These are phyloP conservation scores for Elymus sibiricus DNA, from an alignment of 176 grass and related monocot species.

Conservation along the genomic window DNA sequence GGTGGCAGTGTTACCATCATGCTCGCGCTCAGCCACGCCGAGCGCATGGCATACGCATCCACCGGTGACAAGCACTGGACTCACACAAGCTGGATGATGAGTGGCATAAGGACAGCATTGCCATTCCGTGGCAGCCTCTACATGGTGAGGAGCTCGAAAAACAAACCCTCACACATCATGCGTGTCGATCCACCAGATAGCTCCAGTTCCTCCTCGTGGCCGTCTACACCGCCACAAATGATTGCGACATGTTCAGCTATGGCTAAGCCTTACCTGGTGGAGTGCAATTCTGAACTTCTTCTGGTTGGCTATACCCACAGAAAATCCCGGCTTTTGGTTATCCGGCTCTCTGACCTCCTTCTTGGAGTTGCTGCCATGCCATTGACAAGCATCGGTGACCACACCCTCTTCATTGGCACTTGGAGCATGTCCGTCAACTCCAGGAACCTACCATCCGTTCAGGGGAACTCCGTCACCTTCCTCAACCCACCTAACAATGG, in stretches of 20 bases:
- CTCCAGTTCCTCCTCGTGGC: not conserved
- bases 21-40: not conserved
- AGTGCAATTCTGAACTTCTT: not conserved
- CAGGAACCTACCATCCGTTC: not conserved
- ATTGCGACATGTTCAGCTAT: not conserved
- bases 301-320: not conserved
- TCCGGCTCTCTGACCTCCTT: not conserved
- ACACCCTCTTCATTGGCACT: not conserved
- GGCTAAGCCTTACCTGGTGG: not conserved
- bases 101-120: not conserved
- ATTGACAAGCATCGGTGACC: conserved; percentile 1
- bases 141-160: not conserved
- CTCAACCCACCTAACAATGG: not conserved
- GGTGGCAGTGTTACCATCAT: not conserved
- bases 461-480: not conserved
- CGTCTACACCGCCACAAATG: not conserved
- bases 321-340: not conserved
- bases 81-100: not conserved
- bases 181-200: not conserved
- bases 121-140: not conserved
- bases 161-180: not conserved
- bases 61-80: not conserved
- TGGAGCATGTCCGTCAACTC: not conserved
- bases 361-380: not conserved
- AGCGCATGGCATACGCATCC: not conserved